A percentile compares a stretch with the other conserved stretches of the same genome.
Conservation (phyloP, 495 filamentous ascomycete genomes). For the Xylaria palmicola region DNA sequence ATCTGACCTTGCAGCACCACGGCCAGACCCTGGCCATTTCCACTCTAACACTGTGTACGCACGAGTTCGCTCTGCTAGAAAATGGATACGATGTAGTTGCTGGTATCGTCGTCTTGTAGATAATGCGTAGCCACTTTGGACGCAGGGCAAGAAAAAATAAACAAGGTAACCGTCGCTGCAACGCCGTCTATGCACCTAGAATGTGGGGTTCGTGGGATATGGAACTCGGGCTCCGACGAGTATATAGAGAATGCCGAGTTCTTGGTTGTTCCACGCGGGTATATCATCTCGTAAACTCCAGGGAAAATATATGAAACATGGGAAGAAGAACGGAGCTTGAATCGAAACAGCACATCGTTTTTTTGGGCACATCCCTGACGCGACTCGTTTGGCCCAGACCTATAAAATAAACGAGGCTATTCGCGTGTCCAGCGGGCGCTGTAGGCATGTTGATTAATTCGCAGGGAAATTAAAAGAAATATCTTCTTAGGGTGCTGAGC, state of each 20-base stretch:
- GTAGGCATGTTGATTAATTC: neutral
- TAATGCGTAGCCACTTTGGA: neutral
- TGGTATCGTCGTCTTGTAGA: neutral
- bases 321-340: neutral
- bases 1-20: neutral
- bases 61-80: neutral
- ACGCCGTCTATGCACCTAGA: constrained; percentile 20
- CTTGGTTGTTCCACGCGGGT: constrained; percentile 10
- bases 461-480: neutral
- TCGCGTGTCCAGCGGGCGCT: neutral
- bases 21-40: neutral
- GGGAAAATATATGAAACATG: constrained; percentile 6
- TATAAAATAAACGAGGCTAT: neutral
- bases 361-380: neutral
- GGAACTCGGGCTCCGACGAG: constrained; percentile 8
- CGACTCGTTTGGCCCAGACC: neutral
- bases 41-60: neutral
- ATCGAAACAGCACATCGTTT: neutral
- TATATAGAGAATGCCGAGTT: constrained; percentile 13
- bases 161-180: constrained; percentile 9
- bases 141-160: constrained; percentile 5
- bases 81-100: neutral
- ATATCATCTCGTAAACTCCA: constrained; percentile 10
- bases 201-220: constrained; percentile 11
- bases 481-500: neutral